phyloP scores from a whole-genome alignment of 768 basidiomycete species.

The Suillus ampliporus region DNA sequence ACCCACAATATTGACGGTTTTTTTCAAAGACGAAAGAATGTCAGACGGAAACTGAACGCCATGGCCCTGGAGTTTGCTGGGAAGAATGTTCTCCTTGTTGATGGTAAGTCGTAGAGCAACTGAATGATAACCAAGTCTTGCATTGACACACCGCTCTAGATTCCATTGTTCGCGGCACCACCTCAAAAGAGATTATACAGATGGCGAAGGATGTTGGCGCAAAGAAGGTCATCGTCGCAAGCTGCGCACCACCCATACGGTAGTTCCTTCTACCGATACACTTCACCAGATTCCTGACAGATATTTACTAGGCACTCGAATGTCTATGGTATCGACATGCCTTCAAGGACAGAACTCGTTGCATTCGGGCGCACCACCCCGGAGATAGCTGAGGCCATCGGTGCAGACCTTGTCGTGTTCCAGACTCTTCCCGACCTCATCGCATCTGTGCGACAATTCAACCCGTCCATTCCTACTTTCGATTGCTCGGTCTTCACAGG shows the following conservation, averaged over 20 bases:
- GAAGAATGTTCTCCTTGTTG: conserved; percentile 94
- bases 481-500: conserved; percentile 99
- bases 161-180: conserved; percentile 98
- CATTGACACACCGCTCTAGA: conserved; percentile 51
- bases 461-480: conserved; percentile 74
- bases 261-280: conserved; percentile 34
- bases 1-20: conserved; percentile 11
- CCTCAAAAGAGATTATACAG: conserved; percentile 97
- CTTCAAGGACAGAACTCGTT: conserved; percentile 91
- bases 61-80: conserved; percentile 96
- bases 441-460: conserved; percentile 83
- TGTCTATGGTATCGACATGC: conserved; percentile 99
- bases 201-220: conserved; percentile 99
- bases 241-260: conserved; percentile 97
- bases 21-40: conserved; percentile 80
- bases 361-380: conserved; percentile 76
- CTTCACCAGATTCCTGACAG: conserved; percentile 11
- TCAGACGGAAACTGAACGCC: conserved; percentile 93
- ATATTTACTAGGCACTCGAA: conserved; percentile 69
- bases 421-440: conserved; percentile 91
- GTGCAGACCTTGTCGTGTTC: conserved; percentile 95
- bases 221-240: conserved; percentile 93
- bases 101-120: conserved; percentile 61
- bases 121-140: background rate
- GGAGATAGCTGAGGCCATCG: conserved; percentile 80